A percentile compares a stretch with the other conserved stretches of the same genome.
phyloP scores from a whole-genome alignment of 495 filamentous ascomycete species.

The Apiosordaria backusii region DNA sequence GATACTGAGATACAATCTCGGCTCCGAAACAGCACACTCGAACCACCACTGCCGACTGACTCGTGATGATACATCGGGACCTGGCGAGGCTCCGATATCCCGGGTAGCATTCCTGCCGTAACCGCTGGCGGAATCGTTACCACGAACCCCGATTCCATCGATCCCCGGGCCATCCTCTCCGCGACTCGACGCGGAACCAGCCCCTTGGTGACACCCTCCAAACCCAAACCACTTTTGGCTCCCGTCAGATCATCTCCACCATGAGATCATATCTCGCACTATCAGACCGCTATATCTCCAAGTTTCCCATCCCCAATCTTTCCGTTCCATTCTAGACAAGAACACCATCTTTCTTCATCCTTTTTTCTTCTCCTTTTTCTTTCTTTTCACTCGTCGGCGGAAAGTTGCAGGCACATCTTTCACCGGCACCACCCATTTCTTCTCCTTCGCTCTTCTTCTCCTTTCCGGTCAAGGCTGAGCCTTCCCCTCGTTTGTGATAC shows the following conservation, averaged over 20 bases:
- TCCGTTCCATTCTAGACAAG: not conserved
- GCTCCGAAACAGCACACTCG: not conserved
- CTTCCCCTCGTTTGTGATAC: constrained; percentile 20
- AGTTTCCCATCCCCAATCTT: not conserved
- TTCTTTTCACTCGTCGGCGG: not conserved
- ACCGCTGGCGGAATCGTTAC: not conserved
- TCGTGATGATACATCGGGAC: not conserved
- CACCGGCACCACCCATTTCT: not conserved
- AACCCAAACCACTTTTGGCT: not conserved
- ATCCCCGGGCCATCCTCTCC: not conserved
- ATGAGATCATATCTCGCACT: not conserved
- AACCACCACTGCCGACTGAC: not conserved
- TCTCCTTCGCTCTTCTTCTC: not conserved
- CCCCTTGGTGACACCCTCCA: not conserved
- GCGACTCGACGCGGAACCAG: not conserved
- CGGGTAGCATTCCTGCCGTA: not conserved
- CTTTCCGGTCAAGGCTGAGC: constrained; percentile 1
- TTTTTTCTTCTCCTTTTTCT: not conserved
- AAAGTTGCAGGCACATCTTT: not conserved
- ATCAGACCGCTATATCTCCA: not conserved
- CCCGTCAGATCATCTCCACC: not conserved
- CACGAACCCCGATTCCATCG: not conserved
- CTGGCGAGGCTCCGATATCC: not conserved
- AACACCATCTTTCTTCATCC: not conserved
- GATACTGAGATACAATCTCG: not conserved